Base-by-base conservation (phyloP, 495 filamentous ascomycete species). In the Talaromyces stipitatus region DNA sequence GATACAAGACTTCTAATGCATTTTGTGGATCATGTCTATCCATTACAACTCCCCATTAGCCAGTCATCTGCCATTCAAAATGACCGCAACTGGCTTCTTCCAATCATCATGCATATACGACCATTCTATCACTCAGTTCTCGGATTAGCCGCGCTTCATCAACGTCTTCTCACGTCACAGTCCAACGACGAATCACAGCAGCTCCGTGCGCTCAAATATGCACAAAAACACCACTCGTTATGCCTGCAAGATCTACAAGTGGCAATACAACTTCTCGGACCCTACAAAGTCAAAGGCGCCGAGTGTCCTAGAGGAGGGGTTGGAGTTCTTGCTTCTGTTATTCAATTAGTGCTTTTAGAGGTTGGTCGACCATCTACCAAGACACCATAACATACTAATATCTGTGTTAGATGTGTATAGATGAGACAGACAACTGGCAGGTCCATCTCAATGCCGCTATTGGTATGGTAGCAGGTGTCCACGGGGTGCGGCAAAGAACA, bases 51-150 rank as follows among this genome's bases (percentile, higher is more conserved):
- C 0, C 43, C 43, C 8, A 47, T 47, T 4, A 7, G 43, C 12
- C 43, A 47, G 18, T 20, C 43, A 24, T 47, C 43, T 20, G 22
- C 18, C 22, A 47, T 47, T 26, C 18, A 20, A 0, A 47, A 47
- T 26, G 43, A 47, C 10, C 43, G 43, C 8, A 47, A 47, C 22
- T 47, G 43, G 43, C 20, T 47, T 14, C 22, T 47, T n/a, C 23
- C 23, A 22, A 47, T 47, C 43, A 47, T 47, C 43, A 47, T 47
- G 43, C 43, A 47, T 26, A 47, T 47, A 22, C 6, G 22, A 11
- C 43, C 43, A 47, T 47, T 47, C 43, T 47, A 47, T 14, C 43
- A 47, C 43, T 26, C 43, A 47, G 43, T 47, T 12, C 43, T 47
- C 22, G 43, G 43, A 14, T 47, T 47, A n/a, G 14, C 43, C 43